Percentiles rank a stretch among this genome's conserved stretches.
Conservation (phyloP, 78 protist species). For the Polysphondylium violaceum region DNA sequence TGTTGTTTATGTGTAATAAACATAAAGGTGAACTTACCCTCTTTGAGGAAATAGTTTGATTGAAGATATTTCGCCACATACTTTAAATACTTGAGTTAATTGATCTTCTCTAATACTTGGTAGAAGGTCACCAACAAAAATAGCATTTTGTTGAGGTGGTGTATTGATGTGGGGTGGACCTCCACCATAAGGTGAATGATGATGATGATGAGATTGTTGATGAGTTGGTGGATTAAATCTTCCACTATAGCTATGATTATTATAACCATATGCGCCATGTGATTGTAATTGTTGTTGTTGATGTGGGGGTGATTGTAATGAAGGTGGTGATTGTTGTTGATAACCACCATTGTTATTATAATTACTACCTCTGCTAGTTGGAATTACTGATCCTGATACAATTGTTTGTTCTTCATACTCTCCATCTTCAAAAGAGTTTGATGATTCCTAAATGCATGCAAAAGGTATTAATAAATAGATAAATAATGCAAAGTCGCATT, state of each 20-base stretch:
- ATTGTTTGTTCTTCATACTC: constrained; percentile 21
- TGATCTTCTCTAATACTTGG: neutral
- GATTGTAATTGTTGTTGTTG: constrained; percentile 8
- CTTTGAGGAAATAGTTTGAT: constrained; percentile 31
- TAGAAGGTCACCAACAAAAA: constrained; percentile 47
- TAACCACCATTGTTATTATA: neutral
- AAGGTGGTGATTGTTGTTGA: neutral
- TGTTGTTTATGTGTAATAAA: neutral
- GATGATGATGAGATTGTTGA: neutral
- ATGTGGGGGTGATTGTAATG: no score
- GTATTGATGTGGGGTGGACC: neutral
- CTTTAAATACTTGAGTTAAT: neutral
- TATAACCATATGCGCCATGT: neutral
- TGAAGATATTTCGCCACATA: constrained; percentile 27
- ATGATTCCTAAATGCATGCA: no score
- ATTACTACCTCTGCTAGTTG: neutral
- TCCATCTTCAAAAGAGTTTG: constrained; percentile 34
- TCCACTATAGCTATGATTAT: neutral
- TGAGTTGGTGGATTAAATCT: neutral
- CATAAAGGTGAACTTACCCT: constrained; percentile 5
- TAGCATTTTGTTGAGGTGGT: constrained; percentile 8
- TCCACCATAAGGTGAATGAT: neutral
- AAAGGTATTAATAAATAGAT: no score
- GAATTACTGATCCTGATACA: no score
- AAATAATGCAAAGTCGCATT: neutral